Base-by-base conservation (phyloP, 2,329 filamentous ascomycete genomes). In the Hymenoscyphus fructigenus region DNA sequence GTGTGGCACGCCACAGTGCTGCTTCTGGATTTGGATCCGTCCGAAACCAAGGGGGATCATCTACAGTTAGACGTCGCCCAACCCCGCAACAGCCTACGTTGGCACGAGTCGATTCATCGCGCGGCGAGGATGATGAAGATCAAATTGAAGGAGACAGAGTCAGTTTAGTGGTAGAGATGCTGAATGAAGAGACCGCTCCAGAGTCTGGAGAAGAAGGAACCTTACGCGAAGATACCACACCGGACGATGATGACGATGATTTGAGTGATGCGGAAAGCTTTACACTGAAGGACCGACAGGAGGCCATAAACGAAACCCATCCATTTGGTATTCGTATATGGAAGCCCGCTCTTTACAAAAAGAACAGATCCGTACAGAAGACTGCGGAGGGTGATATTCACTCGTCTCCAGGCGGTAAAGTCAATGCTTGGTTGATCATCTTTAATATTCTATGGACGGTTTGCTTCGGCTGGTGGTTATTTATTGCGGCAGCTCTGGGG, bases 271-370 rank as follows among this genome's bases (percentile, higher is more conserved):
- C 95, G 1, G 95, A 97, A 79, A 98, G 94, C 80, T 99, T 99
- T 76, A 99, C 95, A 0, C 85, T 99, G 72, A 97, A 96, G 77
- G 95, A 99, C 77, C 88, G 95, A 63, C 95, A 99, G 79, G 89
- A 97, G 76, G 95, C 95, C 69, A 99, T 99, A 82, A 99, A 99
- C 79, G 90, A 97, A 77, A 99, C 95, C 0, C 95, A 99, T 82
- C 95, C 95, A 0, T 99, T 99, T 73, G 95, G 95, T 82, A 98
- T 99, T 76, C 89, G 96, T 76, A 92, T 99, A 68, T 99, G 95
- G 95, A 99, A 99, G 78, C 95, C 95, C 55, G 96, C 95, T 1
- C 78, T 99, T 68, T 99, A 99, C 84, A 99, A 99, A 80, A 99
- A 99, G 78, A 89, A 91, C 72, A 89, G 95, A 64, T 99, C 95